Conservation (phyloP, 306 rosid genomes). For the Castanea mollissima region DNA sequence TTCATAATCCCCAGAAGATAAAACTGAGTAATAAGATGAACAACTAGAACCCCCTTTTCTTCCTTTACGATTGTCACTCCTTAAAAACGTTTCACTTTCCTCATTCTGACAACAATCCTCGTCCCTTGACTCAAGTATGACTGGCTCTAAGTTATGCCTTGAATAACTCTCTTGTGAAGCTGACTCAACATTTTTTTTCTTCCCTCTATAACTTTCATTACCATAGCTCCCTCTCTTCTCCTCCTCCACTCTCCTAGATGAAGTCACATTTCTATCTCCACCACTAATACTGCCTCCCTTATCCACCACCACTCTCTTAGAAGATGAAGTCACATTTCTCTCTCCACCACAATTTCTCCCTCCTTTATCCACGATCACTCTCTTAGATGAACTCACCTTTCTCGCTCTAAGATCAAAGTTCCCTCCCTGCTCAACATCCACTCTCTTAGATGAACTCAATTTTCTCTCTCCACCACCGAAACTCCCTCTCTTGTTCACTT, state of each 20-base stretch:
- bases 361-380: slow-evolving; percentile 38
- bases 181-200: slow-evolving; percentile 15
- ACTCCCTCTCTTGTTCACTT: slow-evolving; percentile 35
- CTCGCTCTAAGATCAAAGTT: slow-evolving; percentile 34
- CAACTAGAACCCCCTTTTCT: slow-evolving; percentile 63
- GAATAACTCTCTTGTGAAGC: slow-evolving; percentile 10
- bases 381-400: slow-evolving; percentile 38
- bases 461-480: slow-evolving; percentile 35
- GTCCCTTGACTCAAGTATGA: slow-evolving; percentile 30
- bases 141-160: slow-evolving; percentile 24
- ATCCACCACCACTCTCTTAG: slow-evolving; percentile 40
- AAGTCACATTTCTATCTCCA: slow-evolving; percentile 41
- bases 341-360: slow-evolving; percentile 27
- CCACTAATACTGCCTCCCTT: slow-evolving; percentile 29
- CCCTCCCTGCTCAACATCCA: slow-evolving; percentile 39
- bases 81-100: slow-evolving; percentile 29
- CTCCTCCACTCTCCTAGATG: slow-evolving; percentile 37
- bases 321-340: slow-evolving; percentile 37
- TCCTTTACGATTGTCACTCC: slow-evolving; percentile 37
- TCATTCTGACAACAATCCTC: slow-evolving; percentile 30
- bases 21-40: slow-evolving; percentile 81
- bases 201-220: slow-evolving; percentile 13
- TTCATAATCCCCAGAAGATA: slow-evolving; percentile 59
- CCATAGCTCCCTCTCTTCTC: slow-evolving; percentile 33
- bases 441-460: slow-evolving; percentile 40